phyloP scores from a whole-genome alignment of 495 filamentous ascomycete species.

The Lepidopterella palustris region DNA sequence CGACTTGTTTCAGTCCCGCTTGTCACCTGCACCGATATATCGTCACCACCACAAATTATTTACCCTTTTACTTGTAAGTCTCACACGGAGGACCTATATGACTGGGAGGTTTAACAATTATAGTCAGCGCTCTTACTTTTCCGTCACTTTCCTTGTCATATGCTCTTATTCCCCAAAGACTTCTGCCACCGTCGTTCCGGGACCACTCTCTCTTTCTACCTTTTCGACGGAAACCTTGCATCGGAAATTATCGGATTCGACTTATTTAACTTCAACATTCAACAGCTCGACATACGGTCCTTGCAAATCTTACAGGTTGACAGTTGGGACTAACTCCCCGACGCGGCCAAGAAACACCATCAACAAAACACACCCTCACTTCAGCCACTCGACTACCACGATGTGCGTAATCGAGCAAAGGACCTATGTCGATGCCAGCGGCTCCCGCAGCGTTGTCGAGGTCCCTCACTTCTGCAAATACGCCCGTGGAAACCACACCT shows the following conservation, averaged over 20 bases:
- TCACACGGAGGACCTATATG: slow-evolving; percentile 6
- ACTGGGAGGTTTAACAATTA: background rate
- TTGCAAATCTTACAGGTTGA: background rate
- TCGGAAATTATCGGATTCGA: background rate
- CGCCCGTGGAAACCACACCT: slow-evolving; percentile 3
- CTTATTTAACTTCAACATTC: background rate
- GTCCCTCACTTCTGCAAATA: slow-evolving; percentile 12
- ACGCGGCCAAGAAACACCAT: background rate
- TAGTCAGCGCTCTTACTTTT: background rate
- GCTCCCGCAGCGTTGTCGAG: slow-evolving; percentile 11
- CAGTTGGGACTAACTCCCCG: background rate
- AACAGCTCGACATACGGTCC: background rate
- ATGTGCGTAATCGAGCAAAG: slow-evolving; percentile 23
- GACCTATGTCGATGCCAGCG: slow-evolving; percentile 18
- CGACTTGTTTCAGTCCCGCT: slow-evolving; percentile 21
- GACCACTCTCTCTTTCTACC: background rate
- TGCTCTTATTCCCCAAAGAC: background rate
- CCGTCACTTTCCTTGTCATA: background rate
- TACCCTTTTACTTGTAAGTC: background rate
- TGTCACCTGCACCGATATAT: slow-evolving; percentile 24
- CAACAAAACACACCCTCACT: background rate
- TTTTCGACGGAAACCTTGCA: background rate
- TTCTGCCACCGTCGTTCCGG: background rate
- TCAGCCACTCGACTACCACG: background rate
- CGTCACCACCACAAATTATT: slow-evolving; percentile 2